These are phyloP conservation scores for Vanrija pseudolonga DNA, from an alignment of 1,284 basidiomycete genomes.

Conservation along the genomic window DNA sequence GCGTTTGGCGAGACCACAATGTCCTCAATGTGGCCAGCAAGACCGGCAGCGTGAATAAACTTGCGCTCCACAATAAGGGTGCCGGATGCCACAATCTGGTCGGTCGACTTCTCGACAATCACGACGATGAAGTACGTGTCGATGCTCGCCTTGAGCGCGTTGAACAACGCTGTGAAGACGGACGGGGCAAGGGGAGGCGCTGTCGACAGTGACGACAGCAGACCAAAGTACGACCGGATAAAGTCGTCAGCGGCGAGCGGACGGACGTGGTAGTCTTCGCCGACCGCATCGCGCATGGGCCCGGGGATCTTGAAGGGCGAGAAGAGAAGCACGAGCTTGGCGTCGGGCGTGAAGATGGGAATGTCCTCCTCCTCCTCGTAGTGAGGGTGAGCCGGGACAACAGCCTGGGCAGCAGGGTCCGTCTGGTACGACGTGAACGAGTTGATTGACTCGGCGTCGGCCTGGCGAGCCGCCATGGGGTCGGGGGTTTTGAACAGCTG, in stretches of 20 bases:
- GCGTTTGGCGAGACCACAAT: conserved; percentile 90
- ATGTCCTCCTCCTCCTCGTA: not conserved
- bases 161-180: conserved; percentile 67
- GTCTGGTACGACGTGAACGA: not conserved
- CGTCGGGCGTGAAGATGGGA: conserved; percentile 60
- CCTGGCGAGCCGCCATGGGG: too few relatives aligned
- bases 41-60: conserved; percentile 76
- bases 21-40: conserved; percentile 94
- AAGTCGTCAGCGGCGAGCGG: conserved; percentile 85
- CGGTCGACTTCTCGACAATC: conserved; percentile 68
- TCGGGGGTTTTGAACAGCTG: too few relatives aligned
- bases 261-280: conserved; percentile 55
- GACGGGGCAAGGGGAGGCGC: conserved; percentile 71
- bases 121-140: conserved; percentile 80
- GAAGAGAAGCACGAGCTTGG: conserved; percentile 71
- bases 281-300: conserved; percentile 17
- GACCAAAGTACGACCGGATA: conserved; percentile 71
- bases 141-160: conserved; percentile 48
- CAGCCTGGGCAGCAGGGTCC: not conserved
- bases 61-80: conserved; percentile 87
- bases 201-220: conserved; percentile 74
- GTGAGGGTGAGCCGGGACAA: not conserved
- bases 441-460: not conserved
- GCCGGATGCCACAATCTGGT: conserved; percentile 80
- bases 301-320: conserved; percentile 59